A percentile compares a stretch with the other conserved stretches of the same genome.
Evolutionary conservation across 805 yeast genomes (phyloP).

Genomic region (Lipomyces spencermartinsiae): DNA sequence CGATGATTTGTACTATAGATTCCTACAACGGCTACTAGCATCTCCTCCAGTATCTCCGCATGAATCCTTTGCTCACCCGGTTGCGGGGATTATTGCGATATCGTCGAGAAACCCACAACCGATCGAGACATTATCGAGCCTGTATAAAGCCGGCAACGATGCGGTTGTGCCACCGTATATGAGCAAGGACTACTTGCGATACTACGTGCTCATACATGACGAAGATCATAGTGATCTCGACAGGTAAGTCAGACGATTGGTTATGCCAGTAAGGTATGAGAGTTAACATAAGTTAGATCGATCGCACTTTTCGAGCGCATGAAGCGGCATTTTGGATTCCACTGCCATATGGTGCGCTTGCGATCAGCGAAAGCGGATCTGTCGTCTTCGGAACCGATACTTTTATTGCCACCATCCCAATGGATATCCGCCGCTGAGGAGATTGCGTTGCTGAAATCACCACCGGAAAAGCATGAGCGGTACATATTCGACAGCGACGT

Average conservation of each 20-base stretch:
- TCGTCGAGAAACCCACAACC: slow-evolving; percentile 66
- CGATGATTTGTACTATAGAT: slow-evolving; percentile 58
- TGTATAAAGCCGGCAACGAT: slow-evolving; percentile 54
- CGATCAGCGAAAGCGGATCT: slow-evolving; percentile 17
- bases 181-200: slow-evolving; percentile 66
- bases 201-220: slow-evolving; percentile 58
- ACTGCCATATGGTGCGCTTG: slow-evolving; percentile 43
- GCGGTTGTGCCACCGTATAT: slow-evolving; percentile 64
- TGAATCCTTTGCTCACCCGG: slow-evolving; percentile 88
- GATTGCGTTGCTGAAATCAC: slow-evolving; percentile 38
- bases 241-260: slow-evolving; percentile 18
- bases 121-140: slow-evolving; percentile 58
- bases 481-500: slow-evolving; percentile 46
- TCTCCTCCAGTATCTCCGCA: slow-evolving; percentile 70
- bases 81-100: slow-evolving; percentile 72
- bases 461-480: slow-evolving; percentile 27
- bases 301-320: slow-evolving; percentile 50
- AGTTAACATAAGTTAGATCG: slow-evolving; percentile 42
- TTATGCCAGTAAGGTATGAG: background rate
- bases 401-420: slow-evolving; percentile 44
- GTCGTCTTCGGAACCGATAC: slow-evolving; percentile 17
- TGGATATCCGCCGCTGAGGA: slow-evolving; percentile 58
- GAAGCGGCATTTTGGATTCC: slow-evolving; percentile 49
- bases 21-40: slow-evolving; percentile 64
- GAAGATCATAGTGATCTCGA: slow-evolving; percentile 54